Evolutionary conservation across 2,329 filamentous ascomycete species (phyloP).

Genomic region (Venturia nashicola): DNA sequence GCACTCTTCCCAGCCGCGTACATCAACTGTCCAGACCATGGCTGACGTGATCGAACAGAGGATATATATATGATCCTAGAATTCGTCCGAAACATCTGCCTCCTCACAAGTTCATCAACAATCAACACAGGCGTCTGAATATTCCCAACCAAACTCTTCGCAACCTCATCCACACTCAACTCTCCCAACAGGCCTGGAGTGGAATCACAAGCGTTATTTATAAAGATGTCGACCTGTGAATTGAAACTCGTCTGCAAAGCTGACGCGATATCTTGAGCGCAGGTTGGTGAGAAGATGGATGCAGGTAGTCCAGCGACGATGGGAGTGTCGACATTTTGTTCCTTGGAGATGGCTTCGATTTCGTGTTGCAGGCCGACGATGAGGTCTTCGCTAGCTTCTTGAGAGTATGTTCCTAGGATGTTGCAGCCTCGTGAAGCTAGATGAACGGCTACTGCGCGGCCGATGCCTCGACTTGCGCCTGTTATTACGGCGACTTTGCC

Average conservation of each 20-base stretch:
- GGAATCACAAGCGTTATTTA: constrained; percentile 22
- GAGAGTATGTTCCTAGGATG: constrained; percentile 22
- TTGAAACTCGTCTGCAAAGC: constrained; percentile 15
- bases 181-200: constrained; percentile 19
- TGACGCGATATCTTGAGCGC: constrained; percentile 18
- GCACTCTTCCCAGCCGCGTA: constrained; percentile 24
- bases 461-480: constrained; percentile 9
- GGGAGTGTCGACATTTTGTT: constrained; percentile 11
- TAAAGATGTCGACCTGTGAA: constrained; percentile 21
- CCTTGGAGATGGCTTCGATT: constrained; percentile 13
- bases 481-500: constrained; percentile 11
- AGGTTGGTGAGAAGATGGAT: constrained; percentile 19
- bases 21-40: constrained; percentile 24
- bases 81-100: constrained; percentile 19
- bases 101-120: constrained; percentile 23
- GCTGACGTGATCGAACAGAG: constrained; percentile 21
- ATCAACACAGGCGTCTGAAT: constrained; percentile 24
- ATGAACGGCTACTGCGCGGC: constrained; percentile 17
- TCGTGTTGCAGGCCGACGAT: constrained; percentile 16
- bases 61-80: constrained; percentile 27
- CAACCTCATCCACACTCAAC: constrained; percentile 18
- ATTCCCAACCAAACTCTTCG: constrained; percentile 23
- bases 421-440: constrained; percentile 23
- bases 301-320: constrained; percentile 19
- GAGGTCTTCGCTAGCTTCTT: constrained; percentile 12